Evolutionary conservation across 257 asterid genomes (phyloP).

Genomic region (Plectranthus barbatus): DNA sequence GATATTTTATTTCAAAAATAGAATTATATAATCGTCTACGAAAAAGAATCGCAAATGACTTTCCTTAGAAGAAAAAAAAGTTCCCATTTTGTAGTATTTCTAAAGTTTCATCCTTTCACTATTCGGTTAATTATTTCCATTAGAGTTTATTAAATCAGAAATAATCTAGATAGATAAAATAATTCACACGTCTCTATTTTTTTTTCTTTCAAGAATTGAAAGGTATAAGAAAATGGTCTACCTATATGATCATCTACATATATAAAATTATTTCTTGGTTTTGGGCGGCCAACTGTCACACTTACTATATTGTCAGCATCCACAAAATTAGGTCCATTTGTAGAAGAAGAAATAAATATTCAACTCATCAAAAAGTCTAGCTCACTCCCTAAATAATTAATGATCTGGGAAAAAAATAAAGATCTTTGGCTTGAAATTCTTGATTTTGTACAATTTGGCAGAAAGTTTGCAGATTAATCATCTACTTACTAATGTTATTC

Average conservation of each 20-base stretch:
- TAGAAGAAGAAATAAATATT: background rate
- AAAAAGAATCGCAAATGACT: too few species aligned
- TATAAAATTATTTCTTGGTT: background rate
- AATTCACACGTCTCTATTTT: background rate
- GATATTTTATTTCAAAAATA: too few species aligned
- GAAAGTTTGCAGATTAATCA: too few species aligned
- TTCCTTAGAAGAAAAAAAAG: too few species aligned
- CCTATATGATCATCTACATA: too few species aligned
- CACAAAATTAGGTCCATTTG: background rate
- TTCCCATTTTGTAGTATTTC: background rate
- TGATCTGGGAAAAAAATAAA: background rate
- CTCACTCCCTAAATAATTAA: background rate
- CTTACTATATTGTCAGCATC: background rate
- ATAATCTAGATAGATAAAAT: background rate
- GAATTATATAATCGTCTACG: background rate
- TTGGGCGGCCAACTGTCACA: background rate
- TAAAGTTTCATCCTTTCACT: background rate
- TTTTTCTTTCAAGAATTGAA: too few species aligned
- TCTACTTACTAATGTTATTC: too few species aligned
- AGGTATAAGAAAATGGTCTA: too few species aligned
- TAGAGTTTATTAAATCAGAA: too few species aligned
- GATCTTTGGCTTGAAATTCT: background rate
- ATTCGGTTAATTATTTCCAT: background rate
- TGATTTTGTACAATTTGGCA: too few species aligned
- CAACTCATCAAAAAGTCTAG: background rate